Evolutionary conservation across 495 filamentous ascomycete species (phyloP).

Genomic region (Penicillium steckii): DNA sequence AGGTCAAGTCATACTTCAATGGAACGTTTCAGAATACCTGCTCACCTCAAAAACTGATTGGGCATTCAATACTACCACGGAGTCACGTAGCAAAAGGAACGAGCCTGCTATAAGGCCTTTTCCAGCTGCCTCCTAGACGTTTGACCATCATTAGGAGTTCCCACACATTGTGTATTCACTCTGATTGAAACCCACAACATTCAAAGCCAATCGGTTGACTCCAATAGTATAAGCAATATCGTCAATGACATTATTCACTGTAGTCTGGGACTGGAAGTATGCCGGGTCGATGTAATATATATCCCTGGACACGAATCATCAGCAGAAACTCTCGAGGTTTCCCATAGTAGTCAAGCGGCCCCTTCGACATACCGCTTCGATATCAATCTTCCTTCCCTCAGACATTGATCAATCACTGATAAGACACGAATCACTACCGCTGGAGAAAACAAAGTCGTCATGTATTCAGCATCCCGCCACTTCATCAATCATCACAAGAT

Average conservation of each 20-base stretch:
- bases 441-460: conserved; percentile 14
- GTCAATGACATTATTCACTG: conserved; percentile 78
- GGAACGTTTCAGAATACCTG: neutral
- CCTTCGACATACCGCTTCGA: conserved; percentile 69
- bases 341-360: no score
- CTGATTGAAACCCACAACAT: conserved; percentile 49
- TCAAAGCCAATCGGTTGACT: conserved; percentile 35
- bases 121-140: conserved; percentile 52
- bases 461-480: neutral
- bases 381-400: conserved; percentile 59
- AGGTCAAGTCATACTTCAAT: neutral
- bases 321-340: no score
- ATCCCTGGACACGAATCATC: conserved; percentile 52
- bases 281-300: conserved; percentile 87
- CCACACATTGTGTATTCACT: no score
- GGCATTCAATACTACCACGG: conserved; percentile 21
- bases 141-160: neutral
- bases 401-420: conserved; percentile 65
- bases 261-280: conserved; percentile 71
- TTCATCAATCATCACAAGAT: no score
- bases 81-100: conserved; percentile 38
- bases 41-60: conserved; percentile 3
- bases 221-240: conserved; percentile 74
- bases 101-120: conserved; percentile 69
- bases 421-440: conserved; percentile 66